Conservation (phyloP, 768 basidiomycete genomes). For the Hysterangium stoloniferum region DNA sequence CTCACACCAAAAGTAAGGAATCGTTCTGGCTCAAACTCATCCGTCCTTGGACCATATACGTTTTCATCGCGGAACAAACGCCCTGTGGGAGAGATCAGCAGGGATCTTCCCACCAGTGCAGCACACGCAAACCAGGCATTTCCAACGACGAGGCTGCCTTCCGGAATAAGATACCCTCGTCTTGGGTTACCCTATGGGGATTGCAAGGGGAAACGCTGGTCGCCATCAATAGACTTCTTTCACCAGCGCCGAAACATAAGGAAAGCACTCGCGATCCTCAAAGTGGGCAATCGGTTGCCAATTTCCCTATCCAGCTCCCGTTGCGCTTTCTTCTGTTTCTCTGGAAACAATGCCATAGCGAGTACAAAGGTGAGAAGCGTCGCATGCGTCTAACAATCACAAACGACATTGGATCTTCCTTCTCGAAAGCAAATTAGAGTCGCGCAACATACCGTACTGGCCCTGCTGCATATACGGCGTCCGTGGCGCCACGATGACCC, state of each 20-base stretch:
- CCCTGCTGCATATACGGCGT: conserved; percentile 37
- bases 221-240: conserved; percentile 34
- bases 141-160: conserved; percentile 17
- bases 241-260: conserved; percentile 30
- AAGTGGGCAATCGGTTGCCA: conserved; percentile 42
- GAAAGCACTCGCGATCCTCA: conserved; percentile 33
- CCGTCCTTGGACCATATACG: conserved; percentile 22
- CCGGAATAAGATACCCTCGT: conserved; percentile 18
- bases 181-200: conserved; percentile 1
- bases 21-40: conserved; percentile 30
- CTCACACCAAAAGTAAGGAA: conserved; percentile 22
- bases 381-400: conserved; percentile 52
- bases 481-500: conserved; percentile 44
- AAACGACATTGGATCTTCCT: not conserved
- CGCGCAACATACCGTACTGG: conserved; percentile 22
- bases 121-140: conserved; percentile 20
- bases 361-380: conserved; percentile 43
- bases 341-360: conserved; percentile 47
- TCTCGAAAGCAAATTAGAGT: not conserved
- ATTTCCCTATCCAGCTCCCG: conserved; percentile 43
- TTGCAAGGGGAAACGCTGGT: conserved; percentile 30
- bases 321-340: conserved; percentile 41
- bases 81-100: not conserved
- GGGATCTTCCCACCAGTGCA: not conserved
- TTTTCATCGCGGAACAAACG: not conserved